Conservation (phyloP, 495 filamentous ascomycete genomes). For the Aspergillus cristatus region DNA sequence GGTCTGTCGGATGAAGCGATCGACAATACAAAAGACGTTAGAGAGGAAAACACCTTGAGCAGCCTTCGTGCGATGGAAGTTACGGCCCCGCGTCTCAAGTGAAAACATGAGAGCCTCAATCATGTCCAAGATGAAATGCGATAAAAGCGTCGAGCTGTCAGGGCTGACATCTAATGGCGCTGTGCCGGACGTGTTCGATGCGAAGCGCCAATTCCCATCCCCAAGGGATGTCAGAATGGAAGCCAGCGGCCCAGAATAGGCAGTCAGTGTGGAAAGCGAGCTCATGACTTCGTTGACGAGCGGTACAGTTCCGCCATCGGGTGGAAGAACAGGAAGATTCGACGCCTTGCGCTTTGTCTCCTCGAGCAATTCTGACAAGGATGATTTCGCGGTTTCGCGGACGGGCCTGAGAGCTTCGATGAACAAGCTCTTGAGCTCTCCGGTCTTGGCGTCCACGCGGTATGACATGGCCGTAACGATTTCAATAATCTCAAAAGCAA, state of each 20-base stretch:
- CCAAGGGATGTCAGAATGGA: conserved; percentile 87
- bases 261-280: conserved; percentile 74
- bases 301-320: conserved; percentile 70
- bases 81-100: conserved; percentile 68
- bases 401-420: conserved; percentile 81
- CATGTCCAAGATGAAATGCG: conserved; percentile 77
- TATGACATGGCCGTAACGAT: conserved; percentile 75
- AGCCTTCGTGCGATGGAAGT: conserved; percentile 66
- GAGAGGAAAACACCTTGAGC: conserved; percentile 82
- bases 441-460: conserved; percentile 69
- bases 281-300: conserved; percentile 79
- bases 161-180: conserved; percentile 79
- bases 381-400: conserved; percentile 82
- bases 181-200: conserved; percentile 50
- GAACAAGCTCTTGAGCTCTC: conserved; percentile 74
- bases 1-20: conserved; percentile 70
- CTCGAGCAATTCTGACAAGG: conserved; percentile 74
- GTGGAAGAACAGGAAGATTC: conserved; percentile 54
- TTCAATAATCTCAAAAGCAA: conserved; percentile 93
- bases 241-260: conserved; percentile 77
- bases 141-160: conserved; percentile 80
- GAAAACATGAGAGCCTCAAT: conserved; percentile 69
- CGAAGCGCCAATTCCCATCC: conserved; percentile 75
- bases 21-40: conserved; percentile 79
- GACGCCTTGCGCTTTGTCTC: conserved; percentile 67